These are phyloP conservation scores for Lachnellula arida DNA, from an alignment of 2,329 filamentous ascomycete species.

Conservation along the genomic window DNA sequence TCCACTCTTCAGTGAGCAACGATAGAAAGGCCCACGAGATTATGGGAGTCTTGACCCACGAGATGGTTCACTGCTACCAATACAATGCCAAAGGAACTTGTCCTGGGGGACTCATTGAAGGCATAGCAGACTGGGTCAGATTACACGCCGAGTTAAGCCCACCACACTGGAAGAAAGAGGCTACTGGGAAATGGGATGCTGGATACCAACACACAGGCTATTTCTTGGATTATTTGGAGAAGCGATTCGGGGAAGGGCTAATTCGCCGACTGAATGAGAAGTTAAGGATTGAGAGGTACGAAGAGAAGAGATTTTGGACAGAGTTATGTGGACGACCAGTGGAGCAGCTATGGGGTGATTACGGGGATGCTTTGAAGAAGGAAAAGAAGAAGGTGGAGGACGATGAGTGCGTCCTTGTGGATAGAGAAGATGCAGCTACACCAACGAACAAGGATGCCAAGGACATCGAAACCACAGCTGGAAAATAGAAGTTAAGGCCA, in stretches of 20 bases:
- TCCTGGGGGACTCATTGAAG: constrained; percentile 79
- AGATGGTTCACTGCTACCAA: constrained; percentile 94
- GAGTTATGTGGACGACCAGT: constrained; percentile 63
- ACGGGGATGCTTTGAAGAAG: constrained; percentile 42
- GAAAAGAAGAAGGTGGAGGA: constrained; percentile 23
- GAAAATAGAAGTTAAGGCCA: neutral
- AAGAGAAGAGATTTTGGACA: constrained; percentile 63
- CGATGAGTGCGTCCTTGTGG: constrained; percentile 29
- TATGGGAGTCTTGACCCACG: constrained; percentile 79
- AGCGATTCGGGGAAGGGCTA: constrained; percentile 53
- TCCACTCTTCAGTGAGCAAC: constrained; percentile 44
- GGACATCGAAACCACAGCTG: neutral
- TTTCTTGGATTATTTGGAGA: constrained; percentile 83
- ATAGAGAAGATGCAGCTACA: constrained; percentile 23
- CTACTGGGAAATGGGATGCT: constrained; percentile 67
- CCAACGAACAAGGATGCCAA: neutral
- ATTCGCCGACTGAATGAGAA: constrained; percentile 63
- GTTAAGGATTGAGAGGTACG: constrained; percentile 58
- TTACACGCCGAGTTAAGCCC: constrained; percentile 68
- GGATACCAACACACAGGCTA: constrained; percentile 91
- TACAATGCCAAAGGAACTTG: constrained; percentile 60
- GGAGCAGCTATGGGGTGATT: constrained; percentile 69
- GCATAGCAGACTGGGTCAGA: constrained; percentile 89
- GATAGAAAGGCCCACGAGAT: constrained; percentile 57
- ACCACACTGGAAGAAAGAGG: constrained; percentile 70